Conservation (phyloP, 2,329 filamentous ascomycete genomes). For the Pseudonectria buxi region DNA sequence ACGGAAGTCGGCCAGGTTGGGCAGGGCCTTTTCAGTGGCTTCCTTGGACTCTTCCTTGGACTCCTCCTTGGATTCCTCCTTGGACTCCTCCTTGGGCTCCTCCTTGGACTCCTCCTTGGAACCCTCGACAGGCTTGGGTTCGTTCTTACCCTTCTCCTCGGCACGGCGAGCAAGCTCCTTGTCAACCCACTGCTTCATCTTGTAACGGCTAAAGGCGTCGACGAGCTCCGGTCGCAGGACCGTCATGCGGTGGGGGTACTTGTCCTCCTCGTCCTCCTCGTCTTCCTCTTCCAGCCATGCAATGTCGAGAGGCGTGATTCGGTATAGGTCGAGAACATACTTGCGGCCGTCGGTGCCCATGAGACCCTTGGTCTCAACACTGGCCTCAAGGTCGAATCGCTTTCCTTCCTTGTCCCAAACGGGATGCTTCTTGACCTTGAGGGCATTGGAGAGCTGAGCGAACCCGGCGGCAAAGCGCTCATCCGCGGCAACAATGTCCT, state of each 20-base stretch:
- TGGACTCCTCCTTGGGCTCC: slow-evolving; percentile 10
- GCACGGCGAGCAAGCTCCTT: slow-evolving; percentile 63
- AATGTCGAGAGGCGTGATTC: slow-evolving; percentile 87
- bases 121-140: slow-evolving; percentile 11
- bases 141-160: slow-evolving; percentile 22
- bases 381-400: slow-evolving; percentile 85
- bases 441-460: slow-evolving; percentile 80
- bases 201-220: slow-evolving; percentile 74
- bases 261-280: slow-evolving; percentile 34
- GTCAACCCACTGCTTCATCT: slow-evolving; percentile 84
- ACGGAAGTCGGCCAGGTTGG: slow-evolving; percentile 81
- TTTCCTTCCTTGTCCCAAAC: slow-evolving; percentile 97
- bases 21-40: slow-evolving; percentile 57
- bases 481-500: slow-evolving; percentile 87
- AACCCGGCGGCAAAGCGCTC: slow-evolving; percentile 80
- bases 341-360: slow-evolving; percentile 93
- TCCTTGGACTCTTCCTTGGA: slow-evolving; percentile 16
- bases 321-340: slow-evolving; percentile 95
- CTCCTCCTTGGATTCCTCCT: slow-evolving; percentile 4
- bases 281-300: slow-evolving; percentile 77
- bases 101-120: slow-evolving; percentile 20
- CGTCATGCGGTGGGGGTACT: slow-evolving; percentile 94
- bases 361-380: slow-evolving; percentile 96
- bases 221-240: slow-evolving; percentile 86
- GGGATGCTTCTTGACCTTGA: slow-evolving; percentile 87